Percentiles rank a stretch among this genome's conserved stretches.
Evolutionary conservation across 139 green algal genomes (phyloP).

Genomic region (Microglena sp.): DNA sequence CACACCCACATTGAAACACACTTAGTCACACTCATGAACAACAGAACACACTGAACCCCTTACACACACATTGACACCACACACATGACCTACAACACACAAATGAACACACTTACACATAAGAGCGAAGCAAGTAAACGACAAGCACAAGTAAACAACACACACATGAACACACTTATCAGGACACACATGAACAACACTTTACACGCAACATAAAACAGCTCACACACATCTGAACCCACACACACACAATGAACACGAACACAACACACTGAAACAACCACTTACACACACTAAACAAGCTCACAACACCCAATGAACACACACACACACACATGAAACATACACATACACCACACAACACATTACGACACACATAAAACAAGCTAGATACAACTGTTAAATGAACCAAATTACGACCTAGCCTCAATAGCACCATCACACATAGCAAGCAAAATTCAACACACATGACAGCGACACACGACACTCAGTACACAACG

Average conservation of each 20-base stretch:
- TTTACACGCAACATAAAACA: conserved; percentile 30
- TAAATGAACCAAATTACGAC: too few relatives aligned
- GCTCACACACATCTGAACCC: conserved; percentile 39
- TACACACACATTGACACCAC: not conserved
- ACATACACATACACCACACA: not conserved
- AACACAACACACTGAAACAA: not conserved
- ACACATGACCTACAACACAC: conserved; percentile 42
- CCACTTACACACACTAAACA: not conserved
- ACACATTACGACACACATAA: not conserved
- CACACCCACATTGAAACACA: not conserved
- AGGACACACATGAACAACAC: conserved; percentile 6
- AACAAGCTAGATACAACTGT: not conserved
- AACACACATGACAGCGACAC: too few relatives aligned
- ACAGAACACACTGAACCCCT: not conserved
- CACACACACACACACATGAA: not conserved
- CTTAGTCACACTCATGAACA: conserved; percentile 2
- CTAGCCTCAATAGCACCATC: too few relatives aligned
- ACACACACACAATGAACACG: not conserved
- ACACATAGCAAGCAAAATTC: too few relatives aligned
- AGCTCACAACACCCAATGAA: not conserved
- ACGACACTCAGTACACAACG: too few relatives aligned
- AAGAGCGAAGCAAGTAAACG: not conserved
- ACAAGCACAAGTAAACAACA: conserved; percentile 42
- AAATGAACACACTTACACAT: conserved; percentile 26
- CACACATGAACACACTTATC: conserved; percentile 35